phyloP scores from a whole-genome alignment of 2,329 filamentous ascomycete species.

The Sporothrix brunneoviolacea region DNA sequence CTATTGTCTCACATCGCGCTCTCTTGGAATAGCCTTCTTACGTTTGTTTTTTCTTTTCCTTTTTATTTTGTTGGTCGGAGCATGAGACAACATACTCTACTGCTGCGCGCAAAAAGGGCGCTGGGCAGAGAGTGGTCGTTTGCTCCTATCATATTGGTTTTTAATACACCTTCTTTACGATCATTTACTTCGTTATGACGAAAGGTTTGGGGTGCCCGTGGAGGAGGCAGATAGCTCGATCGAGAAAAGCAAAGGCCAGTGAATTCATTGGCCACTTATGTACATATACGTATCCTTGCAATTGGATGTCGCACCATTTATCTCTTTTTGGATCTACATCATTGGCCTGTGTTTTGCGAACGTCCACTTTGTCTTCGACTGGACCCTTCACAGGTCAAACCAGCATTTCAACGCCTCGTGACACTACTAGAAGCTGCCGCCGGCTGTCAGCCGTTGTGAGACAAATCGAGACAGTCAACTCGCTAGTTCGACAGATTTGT shows the following conservation, averaged over 20 bases:
- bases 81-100: background rate
- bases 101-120: background rate
- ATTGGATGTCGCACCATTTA: background rate
- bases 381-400: too few species aligned
- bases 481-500: background rate
- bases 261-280: background rate
- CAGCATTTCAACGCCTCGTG: background rate
- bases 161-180: background rate
- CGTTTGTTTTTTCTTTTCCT: background rate
- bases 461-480: background rate
- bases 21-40: background rate
- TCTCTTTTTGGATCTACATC: background rate
- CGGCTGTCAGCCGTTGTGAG: too few species aligned
- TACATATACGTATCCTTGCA: background rate
- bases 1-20: constrained; percentile 1
- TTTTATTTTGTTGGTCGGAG: background rate
- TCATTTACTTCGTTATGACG: background rate
- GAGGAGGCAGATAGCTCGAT: background rate
- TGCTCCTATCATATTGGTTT: background rate
- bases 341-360: background rate
- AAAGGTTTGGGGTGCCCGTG: background rate
- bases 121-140: background rate
- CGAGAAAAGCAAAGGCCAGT: background rate
- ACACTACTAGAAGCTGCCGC: background rate
- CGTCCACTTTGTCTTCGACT: background rate